Evolutionary conservation across 768 basidiomycete genomes (phyloP).

Genomic region (Calocybe cyanea): DNA sequence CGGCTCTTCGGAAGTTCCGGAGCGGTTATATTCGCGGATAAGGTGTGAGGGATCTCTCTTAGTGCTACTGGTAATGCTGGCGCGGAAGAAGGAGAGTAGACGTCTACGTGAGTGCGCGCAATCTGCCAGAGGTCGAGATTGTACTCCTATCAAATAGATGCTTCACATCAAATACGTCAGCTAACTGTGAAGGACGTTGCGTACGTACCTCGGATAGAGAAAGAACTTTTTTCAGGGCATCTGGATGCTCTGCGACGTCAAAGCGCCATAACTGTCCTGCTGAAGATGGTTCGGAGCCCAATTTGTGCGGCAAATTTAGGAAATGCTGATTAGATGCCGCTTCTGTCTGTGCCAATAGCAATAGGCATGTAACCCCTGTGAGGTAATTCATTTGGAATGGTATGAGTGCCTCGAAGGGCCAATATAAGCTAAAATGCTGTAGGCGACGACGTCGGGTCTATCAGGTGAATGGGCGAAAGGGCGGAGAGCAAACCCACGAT

Average conservation of each 20-base stretch:
- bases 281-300: constrained; percentile 6
- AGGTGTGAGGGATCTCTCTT: constrained; percentile 9
- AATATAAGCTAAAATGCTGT: neutral
- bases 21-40: constrained; percentile 12
- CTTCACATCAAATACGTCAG: constrained; percentile 7
- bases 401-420: constrained; percentile 2
- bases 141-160: constrained; percentile 29
- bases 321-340: constrained; percentile 13
- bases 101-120: constrained; percentile 41
- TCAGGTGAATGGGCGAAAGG: neutral
- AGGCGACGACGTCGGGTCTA: neutral
- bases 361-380: constrained; percentile 11
- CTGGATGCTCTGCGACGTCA: constrained; percentile 2
- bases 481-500: neutral
- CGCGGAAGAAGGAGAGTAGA: constrained; percentile 27
- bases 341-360: constrained; percentile 13
- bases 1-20: constrained; percentile 3
- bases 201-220: constrained; percentile 10
- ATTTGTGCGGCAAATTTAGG: constrained; percentile 4
- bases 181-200: neutral
- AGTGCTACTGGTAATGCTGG: constrained; percentile 13
- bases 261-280: constrained; percentile 18
- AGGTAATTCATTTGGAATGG: constrained; percentile 1
- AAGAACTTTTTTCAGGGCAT: constrained; percentile 9
- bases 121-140: constrained; percentile 53